Conservation (phyloP, 2,329 filamentous ascomycete species). For the Pyrenochaeta sp. region DNA sequence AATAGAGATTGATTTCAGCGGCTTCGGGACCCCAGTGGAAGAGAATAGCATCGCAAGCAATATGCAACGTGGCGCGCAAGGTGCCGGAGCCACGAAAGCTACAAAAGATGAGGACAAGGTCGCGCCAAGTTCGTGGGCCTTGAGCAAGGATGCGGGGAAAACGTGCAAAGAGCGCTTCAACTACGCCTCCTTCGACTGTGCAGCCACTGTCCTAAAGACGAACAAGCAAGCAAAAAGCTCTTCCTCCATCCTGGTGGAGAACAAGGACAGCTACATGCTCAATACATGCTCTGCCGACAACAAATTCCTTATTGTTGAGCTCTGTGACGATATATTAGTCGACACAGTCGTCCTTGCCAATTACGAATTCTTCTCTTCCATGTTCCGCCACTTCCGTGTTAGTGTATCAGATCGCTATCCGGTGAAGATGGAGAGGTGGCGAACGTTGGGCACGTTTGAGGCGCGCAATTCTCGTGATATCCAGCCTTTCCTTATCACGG, state of each 20-base stretch:
- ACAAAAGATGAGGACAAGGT: slow-evolving; percentile 37
- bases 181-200: slow-evolving; percentile 96
- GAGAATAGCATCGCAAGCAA: slow-evolving; percentile 25
- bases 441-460: slow-evolving; percentile 85
- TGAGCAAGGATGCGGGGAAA: slow-evolving; percentile 92
- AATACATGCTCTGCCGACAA: slow-evolving; percentile 86
- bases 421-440: slow-evolving; percentile 92
- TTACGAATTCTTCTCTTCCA: slow-evolving; percentile 98
- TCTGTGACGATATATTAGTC: slow-evolving; percentile 86
- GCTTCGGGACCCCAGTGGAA: slow-evolving; percentile 61
- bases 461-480: slow-evolving; percentile 92
- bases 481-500: slow-evolving; percentile 92
- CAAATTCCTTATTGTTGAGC: slow-evolving; percentile 93
- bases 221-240: slow-evolving; percentile 86
- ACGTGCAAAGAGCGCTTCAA: slow-evolving; percentile 98
- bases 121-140: slow-evolving; percentile 49
- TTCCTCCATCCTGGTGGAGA: slow-evolving; percentile 89
- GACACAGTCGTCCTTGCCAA: slow-evolving; percentile 98
- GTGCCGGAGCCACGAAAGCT: slow-evolving; percentile 20
- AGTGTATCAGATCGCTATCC: slow-evolving; percentile 96
- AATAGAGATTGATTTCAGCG: slow-evolving; percentile 77
- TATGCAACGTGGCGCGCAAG: slow-evolving; percentile 23
- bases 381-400: slow-evolving; percentile 88
- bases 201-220: slow-evolving; percentile 90
- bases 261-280: slow-evolving; percentile 98